A percentile compares a stretch with the other conserved stretches of the same genome.
Conservation (phyloP, 169 alveolate species). For the Eimeria sp. region DNA sequence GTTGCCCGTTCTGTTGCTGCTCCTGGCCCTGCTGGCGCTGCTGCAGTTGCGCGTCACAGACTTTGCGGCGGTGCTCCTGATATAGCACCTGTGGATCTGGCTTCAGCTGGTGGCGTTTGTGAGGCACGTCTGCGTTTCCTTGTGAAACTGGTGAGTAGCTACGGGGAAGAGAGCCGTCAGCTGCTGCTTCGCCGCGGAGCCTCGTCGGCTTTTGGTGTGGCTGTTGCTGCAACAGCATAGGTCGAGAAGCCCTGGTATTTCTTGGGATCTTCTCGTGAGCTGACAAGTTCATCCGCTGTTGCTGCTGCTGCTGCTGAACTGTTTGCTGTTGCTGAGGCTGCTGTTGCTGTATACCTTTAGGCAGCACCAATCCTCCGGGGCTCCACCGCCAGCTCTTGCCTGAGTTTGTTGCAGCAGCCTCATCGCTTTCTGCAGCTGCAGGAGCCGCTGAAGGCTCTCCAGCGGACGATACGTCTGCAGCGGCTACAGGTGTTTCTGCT, state of each 20-base stretch:
- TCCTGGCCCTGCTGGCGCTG: background rate
- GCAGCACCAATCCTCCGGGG: background rate
- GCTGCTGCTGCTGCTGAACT: background rate
- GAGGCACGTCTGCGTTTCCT: background rate
- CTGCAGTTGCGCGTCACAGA: background rate
- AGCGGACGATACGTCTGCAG: background rate
- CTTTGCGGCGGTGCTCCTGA: background rate
- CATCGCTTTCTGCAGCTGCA: slow-evolving; percentile 30
- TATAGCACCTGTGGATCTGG: background rate
- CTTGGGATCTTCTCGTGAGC: background rate
- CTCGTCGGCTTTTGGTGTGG: background rate
- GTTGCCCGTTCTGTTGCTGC: slow-evolving; percentile 21
- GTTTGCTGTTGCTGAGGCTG: background rate
- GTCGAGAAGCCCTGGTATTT: background rate
- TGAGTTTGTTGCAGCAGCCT: background rate
- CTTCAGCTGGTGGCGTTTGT: slow-evolving; percentile 19
- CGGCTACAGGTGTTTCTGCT: background rate
- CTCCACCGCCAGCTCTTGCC: background rate
- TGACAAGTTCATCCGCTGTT: background rate
- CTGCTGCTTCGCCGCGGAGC: slow-evolving; percentile 14
- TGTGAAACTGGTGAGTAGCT: background rate
- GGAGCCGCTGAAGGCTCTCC: background rate
- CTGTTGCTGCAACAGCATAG: slow-evolving; percentile 49
- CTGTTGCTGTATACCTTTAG: background rate
- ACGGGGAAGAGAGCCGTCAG: background rate